Percentiles rank a stretch among this genome's conserved stretches.
Evolutionary conservation across 2,329 filamentous ascomycete species (phyloP).

Genomic region (Monilinia polystroma): DNA sequence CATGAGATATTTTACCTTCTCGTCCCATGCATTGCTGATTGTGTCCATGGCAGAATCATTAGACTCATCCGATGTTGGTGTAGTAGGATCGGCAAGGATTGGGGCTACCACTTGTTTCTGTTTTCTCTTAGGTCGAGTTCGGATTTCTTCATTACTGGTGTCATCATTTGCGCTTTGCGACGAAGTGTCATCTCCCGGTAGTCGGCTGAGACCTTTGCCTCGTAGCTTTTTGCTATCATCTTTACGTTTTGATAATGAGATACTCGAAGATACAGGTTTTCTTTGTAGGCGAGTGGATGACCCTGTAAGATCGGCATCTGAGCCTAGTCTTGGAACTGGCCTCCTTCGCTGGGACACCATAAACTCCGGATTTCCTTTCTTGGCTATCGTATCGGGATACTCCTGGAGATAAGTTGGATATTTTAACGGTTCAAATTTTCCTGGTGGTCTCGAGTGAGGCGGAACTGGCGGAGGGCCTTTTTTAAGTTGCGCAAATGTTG

Average conservation of each 20-base stretch:
- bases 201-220: constrained; percentile 29
- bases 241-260: constrained; percentile 38
- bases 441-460: constrained; percentile 29
- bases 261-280: constrained; percentile 41
- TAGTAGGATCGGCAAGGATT: constrained; percentile 42
- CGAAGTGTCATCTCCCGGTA: constrained; percentile 34
- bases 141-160: constrained; percentile 34
- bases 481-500: constrained; percentile 16
- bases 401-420: constrained; percentile 43
- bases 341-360: constrained; percentile 39
- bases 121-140: constrained; percentile 34
- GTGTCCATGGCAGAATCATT: constrained; percentile 44
- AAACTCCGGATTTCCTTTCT: constrained; percentile 31
- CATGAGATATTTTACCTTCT: constrained; percentile 62
- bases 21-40: constrained; percentile 56
- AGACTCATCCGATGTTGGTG: constrained; percentile 50
- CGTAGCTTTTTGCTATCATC: constrained; percentile 32
- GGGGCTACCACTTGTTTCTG: constrained; percentile 41
- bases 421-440: constrained; percentile 43
- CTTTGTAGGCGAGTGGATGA: constrained; percentile 32
- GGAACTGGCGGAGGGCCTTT: constrained; percentile 39
- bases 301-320: constrained; percentile 19
- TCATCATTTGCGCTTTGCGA: constrained; percentile 40
- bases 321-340: constrained; percentile 26
- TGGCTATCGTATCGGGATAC: constrained; percentile 40